Percentiles rank a stretch among this genome's conserved stretches.
Conservation (phyloP, 352 stramenopile genomes). For the Phytopythium vexans region DNA sequence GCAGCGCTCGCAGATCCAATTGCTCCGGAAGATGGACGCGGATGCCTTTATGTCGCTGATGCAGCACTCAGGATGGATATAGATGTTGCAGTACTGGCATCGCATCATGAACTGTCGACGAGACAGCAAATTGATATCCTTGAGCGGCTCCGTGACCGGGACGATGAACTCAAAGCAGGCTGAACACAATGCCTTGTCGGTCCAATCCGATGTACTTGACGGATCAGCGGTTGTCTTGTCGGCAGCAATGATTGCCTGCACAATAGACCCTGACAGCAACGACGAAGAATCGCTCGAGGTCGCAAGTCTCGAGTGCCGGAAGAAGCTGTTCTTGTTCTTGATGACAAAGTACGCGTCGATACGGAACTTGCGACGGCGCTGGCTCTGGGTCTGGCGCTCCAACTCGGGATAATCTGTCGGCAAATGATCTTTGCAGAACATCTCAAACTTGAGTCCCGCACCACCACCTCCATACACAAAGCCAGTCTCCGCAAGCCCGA, state of each 20-base stretch:
- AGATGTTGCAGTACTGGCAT: constrained; percentile 82
- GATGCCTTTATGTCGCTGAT: constrained; percentile 66
- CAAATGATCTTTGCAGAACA: constrained; percentile 62
- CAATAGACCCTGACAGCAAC: constrained; percentile 43
- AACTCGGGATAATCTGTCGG: constrained; percentile 40
- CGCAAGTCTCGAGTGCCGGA: constrained; percentile 7
- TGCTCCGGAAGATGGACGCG: constrained; percentile 58
- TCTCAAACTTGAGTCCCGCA: constrained; percentile 61
- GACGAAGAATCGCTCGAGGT: constrained; percentile 24
- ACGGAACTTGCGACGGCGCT: constrained; percentile 56
- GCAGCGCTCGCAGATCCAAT: constrained; percentile 86
- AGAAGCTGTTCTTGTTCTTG: constrained; percentile 51
- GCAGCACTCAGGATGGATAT: constrained; percentile 79
- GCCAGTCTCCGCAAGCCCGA: constrained; percentile 36
- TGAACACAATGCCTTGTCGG: constrained; percentile 64
- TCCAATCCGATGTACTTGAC: constrained; percentile 35
- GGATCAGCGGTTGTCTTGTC: constrained; percentile 16
- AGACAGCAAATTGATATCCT: constrained; percentile 52
- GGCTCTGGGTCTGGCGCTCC: constrained; percentile 38
- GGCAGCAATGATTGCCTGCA: constrained; percentile 45
- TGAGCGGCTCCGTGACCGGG: constrained; percentile 36
- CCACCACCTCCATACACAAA: constrained; percentile 76
- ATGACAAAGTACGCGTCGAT: constrained; percentile 72
- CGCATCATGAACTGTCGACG: constrained; percentile 82
- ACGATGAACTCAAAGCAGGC: constrained; percentile 77